Evolutionary conservation across 805 yeast genomes (phyloP), one percentile per base, ranked within the genome.

Genomic region (Pichia sporocuriosa): DNA sequence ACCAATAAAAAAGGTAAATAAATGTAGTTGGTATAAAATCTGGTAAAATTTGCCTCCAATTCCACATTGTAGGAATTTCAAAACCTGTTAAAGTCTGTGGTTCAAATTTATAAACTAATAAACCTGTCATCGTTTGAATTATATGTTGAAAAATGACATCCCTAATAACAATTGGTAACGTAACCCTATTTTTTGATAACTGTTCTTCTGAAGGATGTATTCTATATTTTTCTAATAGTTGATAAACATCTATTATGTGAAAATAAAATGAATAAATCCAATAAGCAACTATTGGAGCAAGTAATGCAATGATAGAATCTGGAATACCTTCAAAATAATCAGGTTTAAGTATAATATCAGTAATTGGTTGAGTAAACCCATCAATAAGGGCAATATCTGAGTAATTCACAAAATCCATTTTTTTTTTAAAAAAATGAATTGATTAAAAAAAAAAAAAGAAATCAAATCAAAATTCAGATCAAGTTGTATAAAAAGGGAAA

Each of bases 201-300:
- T 87, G 86, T 59, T 90, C 97, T 52, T 83, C 94, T 29, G 89
- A 79, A 17, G 97, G 89, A 61, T 93, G 98, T 39, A 93, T 87
- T 51, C 97, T 72, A 65, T 85, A 87, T 57, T 73, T 68, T 55
- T 85, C 96, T 33, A 89, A 86, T 49, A 87, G 66, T 56, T 85
- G 75, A 51, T 72, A 76, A 32, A 72, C 72, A 60, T 93, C 97
- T 39, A 89, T 65, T 8, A 82, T 46, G 57, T 82, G 87, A 72
- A 84, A 93, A 47, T 84, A 62, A 22, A 74, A 55, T 3, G 95
- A 83, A 53, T 79, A 77, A 1, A 65, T 44, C 97, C 97, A 93
- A 61, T 93, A 93, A 3, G 81, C 88, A 3, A 79, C 67, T 4
- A 93, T 73, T 1, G 98, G 97, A 2, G 80, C 69, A 3, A 77